phyloP scores from a whole-genome alignment of 306 rosid species.

The Elaeagnus macrophylla region DNA sequence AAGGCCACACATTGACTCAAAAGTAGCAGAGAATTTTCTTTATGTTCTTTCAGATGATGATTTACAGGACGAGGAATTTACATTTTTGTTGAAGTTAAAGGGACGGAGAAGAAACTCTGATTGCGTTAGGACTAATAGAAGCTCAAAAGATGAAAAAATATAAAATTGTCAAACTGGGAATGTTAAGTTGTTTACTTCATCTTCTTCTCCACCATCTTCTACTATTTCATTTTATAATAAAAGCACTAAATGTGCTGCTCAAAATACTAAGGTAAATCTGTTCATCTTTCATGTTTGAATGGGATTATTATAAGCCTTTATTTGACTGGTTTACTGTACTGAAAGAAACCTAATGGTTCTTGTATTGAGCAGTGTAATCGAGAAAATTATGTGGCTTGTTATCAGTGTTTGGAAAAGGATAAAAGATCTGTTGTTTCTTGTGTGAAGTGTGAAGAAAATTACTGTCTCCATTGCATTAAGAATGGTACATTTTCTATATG shows the following conservation, averaged over 20 bases:
- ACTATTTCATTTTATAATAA: conserved; percentile 8
- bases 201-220: conserved; percentile 17
- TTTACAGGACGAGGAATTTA: conserved; percentile 20
- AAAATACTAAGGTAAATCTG: conserved; percentile 16
- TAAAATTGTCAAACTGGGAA: conserved; percentile 3
- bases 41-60: conserved; percentile 8
- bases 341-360: conserved; percentile 9
- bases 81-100: conserved; percentile 23
- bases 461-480: conserved; percentile 54
- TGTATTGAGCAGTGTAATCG: conserved; percentile 24
- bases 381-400: conserved; percentile 35
- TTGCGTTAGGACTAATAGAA: not conserved
- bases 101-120: conserved; percentile 26
- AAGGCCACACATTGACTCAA: conserved; percentile 19
- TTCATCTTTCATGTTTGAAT: not conserved
- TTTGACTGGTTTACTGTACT: not conserved
- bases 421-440: conserved; percentile 39
- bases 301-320: not conserved
- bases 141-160: conserved; percentile 13
- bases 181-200: conserved; percentile 7
- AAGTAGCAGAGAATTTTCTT: not conserved
- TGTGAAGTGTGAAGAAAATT: conserved; percentile 42
- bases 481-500: conserved; percentile 39
- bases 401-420: conserved; percentile 61
- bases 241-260: conserved; percentile 1